These are phyloP conservation scores for Solanum tarijense DNA, from an alignment of 257 asterid species.

Conservation along the genomic window DNA sequence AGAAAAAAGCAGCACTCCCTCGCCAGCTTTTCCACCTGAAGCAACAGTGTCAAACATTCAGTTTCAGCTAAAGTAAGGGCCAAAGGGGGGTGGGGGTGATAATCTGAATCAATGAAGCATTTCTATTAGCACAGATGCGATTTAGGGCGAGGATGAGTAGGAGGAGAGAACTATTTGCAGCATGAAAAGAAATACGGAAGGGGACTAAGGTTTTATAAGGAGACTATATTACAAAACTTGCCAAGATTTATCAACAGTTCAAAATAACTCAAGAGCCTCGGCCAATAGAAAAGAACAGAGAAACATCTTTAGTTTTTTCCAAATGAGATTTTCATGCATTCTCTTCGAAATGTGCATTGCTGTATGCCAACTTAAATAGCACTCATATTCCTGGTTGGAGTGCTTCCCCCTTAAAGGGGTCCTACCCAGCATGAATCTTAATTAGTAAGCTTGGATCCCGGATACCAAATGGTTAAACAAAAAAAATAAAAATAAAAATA, in stretches of 20 bases:
- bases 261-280: neutral
- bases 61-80: neutral
- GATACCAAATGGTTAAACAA: neutral
- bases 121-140: neutral
- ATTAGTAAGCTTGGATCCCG: neutral
- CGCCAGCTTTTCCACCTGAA: conserved; percentile 76
- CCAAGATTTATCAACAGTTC: neutral
- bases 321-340: neutral
- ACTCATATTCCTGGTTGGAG: neutral
- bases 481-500: neutral
- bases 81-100: neutral
- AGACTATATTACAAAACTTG: neutral
- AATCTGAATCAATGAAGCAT: neutral
- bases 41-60: conserved; percentile 1
- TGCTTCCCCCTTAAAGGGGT: neutral
- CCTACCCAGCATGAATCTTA: neutral
- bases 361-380: neutral
- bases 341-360: neutral
- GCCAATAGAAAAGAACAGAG: neutral
- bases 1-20: conserved; percentile 74
- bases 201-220: neutral
- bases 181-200: neutral
- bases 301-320: neutral
- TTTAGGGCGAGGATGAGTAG: neutral
- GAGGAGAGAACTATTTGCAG: neutral